Evolutionary conservation across 768 basidiomycete genomes (phyloP).

Genomic region (Pulveroboletus sp.): DNA sequence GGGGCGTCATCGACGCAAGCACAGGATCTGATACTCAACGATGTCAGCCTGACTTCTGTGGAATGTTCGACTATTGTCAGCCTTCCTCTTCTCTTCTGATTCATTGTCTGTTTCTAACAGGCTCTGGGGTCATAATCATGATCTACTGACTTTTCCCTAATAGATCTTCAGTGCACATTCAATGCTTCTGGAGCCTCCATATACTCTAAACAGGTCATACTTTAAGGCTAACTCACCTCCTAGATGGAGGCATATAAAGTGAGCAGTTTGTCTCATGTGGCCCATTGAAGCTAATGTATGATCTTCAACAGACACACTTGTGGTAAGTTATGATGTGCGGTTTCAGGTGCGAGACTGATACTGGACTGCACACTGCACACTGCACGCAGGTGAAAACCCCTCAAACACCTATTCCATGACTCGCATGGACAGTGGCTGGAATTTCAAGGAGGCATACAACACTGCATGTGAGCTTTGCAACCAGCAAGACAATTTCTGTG

Average conservation of each 20-base stretch:
- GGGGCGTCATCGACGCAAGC: too few relatives aligned
- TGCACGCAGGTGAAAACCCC: constrained; percentile 36
- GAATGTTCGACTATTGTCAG: too few relatives aligned
- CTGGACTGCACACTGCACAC: too few relatives aligned
- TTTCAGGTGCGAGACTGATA: too few relatives aligned
- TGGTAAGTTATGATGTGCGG: constrained; percentile 39
- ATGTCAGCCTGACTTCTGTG: too few relatives aligned
- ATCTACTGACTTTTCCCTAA: too few relatives aligned
- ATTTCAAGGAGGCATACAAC: constrained; percentile 73
- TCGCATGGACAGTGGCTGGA: constrained; percentile 80
- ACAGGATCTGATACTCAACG: too few relatives aligned
- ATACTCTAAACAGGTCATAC: constrained; percentile 31
- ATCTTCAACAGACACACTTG: constrained; percentile 35
- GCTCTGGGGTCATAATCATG: too few relatives aligned
- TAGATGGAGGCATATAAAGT: constrained; percentile 31
- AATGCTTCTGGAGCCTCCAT: constrained; percentile 51
- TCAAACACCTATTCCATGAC: constrained; percentile 41
- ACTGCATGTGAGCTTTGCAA: constrained; percentile 66
- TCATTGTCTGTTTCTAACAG: too few relatives aligned
- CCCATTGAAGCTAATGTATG: background rate
- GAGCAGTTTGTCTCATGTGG: background rate
- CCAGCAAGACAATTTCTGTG: constrained; percentile 72
- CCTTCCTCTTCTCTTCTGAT: too few relatives aligned
- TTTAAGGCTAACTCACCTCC: constrained; percentile 17
- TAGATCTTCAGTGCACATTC: too few relatives aligned